Evolutionary conservation across 805 yeast genomes (phyloP).

Genomic region (Kazachstania africana): DNA sequence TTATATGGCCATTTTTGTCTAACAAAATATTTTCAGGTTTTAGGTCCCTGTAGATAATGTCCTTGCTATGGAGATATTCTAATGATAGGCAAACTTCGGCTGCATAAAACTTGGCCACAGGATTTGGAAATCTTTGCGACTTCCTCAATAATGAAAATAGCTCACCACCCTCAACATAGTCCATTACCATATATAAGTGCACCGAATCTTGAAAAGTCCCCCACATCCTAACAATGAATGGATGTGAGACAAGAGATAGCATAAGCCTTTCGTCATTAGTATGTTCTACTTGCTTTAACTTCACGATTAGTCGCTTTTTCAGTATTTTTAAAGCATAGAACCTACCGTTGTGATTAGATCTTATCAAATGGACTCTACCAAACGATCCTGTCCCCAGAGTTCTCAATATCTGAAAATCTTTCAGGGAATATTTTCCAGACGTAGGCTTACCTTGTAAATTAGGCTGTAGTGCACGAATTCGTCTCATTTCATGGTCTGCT

Average conservation of each 20-base stretch:
- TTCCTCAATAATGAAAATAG: slow-evolving; percentile 72
- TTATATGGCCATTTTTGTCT: slow-evolving; percentile 82
- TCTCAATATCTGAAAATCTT: slow-evolving; percentile 71
- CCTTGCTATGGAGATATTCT: slow-evolving; percentile 75
- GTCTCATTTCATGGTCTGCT: neutral
- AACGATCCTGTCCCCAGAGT: slow-evolving; percentile 91
- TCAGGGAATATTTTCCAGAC: slow-evolving; percentile 63
- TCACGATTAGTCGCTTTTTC: slow-evolving; percentile 77
- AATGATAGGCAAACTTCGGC: slow-evolving; percentile 79
- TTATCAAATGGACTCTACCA: slow-evolving; percentile 82
- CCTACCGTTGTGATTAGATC: slow-evolving; percentile 79
- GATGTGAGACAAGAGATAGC: slow-evolving; percentile 75
- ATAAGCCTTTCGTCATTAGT: slow-evolving; percentile 88
- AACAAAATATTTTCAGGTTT: slow-evolving; percentile 85
- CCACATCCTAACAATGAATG: slow-evolving; percentile 88
- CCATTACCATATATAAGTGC: slow-evolving; percentile 87
- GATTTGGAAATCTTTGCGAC: slow-evolving; percentile 87
- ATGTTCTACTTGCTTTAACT: slow-evolving; percentile 89
- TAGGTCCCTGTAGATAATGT: slow-evolving; percentile 80
- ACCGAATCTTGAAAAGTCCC: slow-evolving; percentile 85
- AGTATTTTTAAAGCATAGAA: slow-evolving; percentile 84
- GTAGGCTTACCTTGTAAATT: slow-evolving; percentile 6
- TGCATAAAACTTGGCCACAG: slow-evolving; percentile 90
- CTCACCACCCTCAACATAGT: slow-evolving; percentile 92
- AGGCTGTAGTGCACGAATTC: neutral